A percentile compares a stretch with the other conserved stretches of the same genome.
Evolutionary conservation across 2,329 filamentous ascomycete species (phyloP).

Genomic region (Immersiporthe knoxdaviesiana): DNA sequence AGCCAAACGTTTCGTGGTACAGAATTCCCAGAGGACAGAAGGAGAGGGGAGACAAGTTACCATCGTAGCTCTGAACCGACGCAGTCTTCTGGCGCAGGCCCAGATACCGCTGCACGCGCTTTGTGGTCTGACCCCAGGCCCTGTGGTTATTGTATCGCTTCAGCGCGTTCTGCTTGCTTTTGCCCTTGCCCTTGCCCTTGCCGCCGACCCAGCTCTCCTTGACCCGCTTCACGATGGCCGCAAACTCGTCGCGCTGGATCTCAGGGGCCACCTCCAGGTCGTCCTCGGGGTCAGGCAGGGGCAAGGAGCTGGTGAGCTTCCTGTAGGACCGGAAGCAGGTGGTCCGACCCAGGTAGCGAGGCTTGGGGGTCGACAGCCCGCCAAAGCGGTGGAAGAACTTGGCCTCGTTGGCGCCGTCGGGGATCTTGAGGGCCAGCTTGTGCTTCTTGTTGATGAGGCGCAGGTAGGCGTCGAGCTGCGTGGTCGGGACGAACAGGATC

Average conservation of each 20-base stretch:
- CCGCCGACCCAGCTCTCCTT: constrained; percentile 23
- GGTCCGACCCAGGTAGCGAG: constrained; percentile 68
- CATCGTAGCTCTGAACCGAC: constrained; percentile 9
- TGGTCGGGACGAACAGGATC: constrained; percentile 68
- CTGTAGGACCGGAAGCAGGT: constrained; percentile 44
- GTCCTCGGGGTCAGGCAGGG: constrained; percentile 44
- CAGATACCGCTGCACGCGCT: constrained; percentile 70
- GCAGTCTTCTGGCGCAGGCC: constrained; percentile 58
- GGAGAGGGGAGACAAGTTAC: constrained; percentile 1
- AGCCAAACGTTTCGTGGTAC: neutral
- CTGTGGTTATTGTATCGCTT: constrained; percentile 54
- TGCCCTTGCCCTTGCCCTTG: constrained; percentile 37
- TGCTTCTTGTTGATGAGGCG: constrained; percentile 65
- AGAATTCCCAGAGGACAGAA: neutral
- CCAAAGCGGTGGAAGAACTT: constrained; percentile 67
- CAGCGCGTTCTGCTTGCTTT: constrained; percentile 51
- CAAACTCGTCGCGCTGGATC: constrained; percentile 42
- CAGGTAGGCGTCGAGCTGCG: constrained; percentile 68
- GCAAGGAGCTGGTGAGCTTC: constrained; percentile 37
- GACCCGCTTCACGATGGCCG: constrained; percentile 49
- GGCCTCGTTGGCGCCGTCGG: constrained; percentile 50
- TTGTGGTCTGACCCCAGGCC: constrained; percentile 58
- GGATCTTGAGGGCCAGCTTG: constrained; percentile 59
- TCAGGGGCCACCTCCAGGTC: constrained; percentile 39
- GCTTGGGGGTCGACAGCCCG: constrained; percentile 61